Percentiles rank a stretch among this genome's conserved stretches.
phyloP scores from a whole-genome alignment of 202 grass and related monocot species.

The Elaeis oleifera region DNA sequence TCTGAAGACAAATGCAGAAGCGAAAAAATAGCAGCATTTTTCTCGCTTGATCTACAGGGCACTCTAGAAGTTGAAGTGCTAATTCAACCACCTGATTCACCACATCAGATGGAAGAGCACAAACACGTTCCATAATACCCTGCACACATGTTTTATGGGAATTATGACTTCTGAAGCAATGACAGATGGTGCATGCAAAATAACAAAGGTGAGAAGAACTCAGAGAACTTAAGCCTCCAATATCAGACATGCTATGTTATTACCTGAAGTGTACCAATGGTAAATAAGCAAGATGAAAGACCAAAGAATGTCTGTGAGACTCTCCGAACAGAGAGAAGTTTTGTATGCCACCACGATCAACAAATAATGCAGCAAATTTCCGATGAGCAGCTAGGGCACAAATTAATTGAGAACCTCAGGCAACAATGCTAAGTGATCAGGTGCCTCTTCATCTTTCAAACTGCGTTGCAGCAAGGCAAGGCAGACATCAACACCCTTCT shows the following conservation, averaged over 20 bases:
- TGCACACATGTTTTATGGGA: constrained; percentile 32
- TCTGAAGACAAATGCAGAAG: constrained; percentile 95
- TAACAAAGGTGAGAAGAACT: too few relatives aligned
- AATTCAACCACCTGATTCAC: constrained; percentile 81
- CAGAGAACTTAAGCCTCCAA: neutral
- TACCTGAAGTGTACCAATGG: constrained; percentile 95
- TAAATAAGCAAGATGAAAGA: constrained; percentile 90
- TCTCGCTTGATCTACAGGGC: constrained; percentile 75
- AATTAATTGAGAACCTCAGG: constrained; percentile 76
- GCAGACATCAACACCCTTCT: constrained; percentile 97
- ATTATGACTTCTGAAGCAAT: too few relatives aligned
- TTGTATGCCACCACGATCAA: constrained; percentile 91
- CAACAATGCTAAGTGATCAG: constrained; percentile 38
- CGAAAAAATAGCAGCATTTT: constrained; percentile 80
- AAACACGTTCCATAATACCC: constrained; percentile 95
- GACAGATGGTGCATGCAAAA: too few relatives aligned
- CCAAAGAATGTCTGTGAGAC: constrained; percentile 58
- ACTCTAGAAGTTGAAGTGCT: constrained; percentile 78
- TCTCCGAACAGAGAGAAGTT: constrained; percentile 78
- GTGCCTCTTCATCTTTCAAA: constrained; percentile 47
- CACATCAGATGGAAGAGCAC: constrained; percentile 58
- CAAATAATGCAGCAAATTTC: constrained; percentile 90
- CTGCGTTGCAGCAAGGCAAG: constrained; percentile 65
- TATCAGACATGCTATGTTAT: constrained; percentile 7
- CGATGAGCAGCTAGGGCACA: constrained; percentile 84